These are phyloP conservation scores for Phytophthora brassicae DNA, from an alignment of 352 stramenopile genomes.

Conservation along the genomic window DNA sequence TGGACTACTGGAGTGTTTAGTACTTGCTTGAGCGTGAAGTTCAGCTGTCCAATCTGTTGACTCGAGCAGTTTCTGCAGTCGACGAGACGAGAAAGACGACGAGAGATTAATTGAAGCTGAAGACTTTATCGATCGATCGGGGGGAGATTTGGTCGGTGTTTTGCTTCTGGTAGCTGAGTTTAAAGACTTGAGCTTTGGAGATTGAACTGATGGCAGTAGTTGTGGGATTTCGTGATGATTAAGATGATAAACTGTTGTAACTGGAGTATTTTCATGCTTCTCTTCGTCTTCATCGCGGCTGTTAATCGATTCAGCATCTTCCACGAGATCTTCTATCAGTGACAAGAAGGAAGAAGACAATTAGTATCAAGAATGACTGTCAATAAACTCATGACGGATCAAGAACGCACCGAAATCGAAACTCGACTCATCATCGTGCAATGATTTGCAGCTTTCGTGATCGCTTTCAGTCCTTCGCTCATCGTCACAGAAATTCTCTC, in stretches of 20 bases:
- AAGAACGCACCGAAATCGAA: constrained; percentile 57
- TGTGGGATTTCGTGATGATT: background rate
- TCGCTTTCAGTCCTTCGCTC: constrained; percentile 9
- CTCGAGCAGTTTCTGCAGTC: constrained; percentile 62
- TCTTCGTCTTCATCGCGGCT: constrained; percentile 15
- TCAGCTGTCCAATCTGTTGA: constrained; percentile 67
- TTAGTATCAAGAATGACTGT: background rate
- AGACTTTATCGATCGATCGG: background rate
- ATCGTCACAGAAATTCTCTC: background rate
- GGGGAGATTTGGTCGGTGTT: background rate
- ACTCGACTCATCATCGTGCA: constrained; percentile 22
- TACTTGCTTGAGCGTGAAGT: constrained; percentile 17
- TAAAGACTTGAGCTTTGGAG: constrained; percentile 18
- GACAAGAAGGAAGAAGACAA: background rate
- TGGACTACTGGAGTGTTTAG: background rate
- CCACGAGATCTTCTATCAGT: constrained; percentile 44
- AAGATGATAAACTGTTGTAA: too few relatives aligned
- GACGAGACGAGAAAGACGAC: constrained; percentile 41
- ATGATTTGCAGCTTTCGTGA: constrained; percentile 1
- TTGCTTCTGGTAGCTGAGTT: constrained; percentile 1
- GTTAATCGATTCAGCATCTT: constrained; percentile 25
- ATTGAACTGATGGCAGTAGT: constrained; percentile 9
- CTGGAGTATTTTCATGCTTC: too few relatives aligned
- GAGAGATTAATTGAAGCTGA: constrained; percentile 10
- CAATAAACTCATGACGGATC: background rate